These are phyloP conservation scores for Penicillium waksmanii DNA, from an alignment of 495 filamentous ascomycete genomes.

Conservation along the genomic window DNA sequence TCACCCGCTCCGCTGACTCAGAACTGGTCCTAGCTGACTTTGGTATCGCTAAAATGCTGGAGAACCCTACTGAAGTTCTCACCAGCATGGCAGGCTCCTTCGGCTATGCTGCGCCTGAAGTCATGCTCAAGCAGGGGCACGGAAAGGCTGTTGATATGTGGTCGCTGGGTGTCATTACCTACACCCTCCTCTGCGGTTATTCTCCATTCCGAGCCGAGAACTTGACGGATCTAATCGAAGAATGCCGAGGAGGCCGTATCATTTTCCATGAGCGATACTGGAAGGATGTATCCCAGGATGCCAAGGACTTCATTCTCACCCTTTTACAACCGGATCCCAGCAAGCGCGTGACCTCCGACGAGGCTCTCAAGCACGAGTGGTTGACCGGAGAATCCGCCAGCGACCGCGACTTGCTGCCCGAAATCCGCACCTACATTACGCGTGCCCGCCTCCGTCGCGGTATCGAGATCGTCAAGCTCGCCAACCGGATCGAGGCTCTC, in stretches of 20 bases:
- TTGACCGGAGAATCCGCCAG: constrained; percentile 87
- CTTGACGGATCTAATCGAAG: constrained; percentile 90
- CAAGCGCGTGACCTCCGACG: constrained; percentile 76
- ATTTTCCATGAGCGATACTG: constrained; percentile 99
- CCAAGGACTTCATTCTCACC: constrained; percentile 88
- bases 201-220: constrained; percentile 97
- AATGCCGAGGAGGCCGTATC: constrained; percentile 85
- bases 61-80: constrained; percentile 84
- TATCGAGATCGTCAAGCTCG: constrained; percentile 95
- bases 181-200: constrained; percentile 98
- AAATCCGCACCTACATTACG: constrained; percentile 93
- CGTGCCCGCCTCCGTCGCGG: constrained; percentile 87
- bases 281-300: constrained; percentile 95
- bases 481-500: constrained; percentile 95
- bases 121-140: constrained; percentile 97
- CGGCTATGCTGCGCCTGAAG: constrained; percentile 95
- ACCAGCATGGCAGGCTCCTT: constrained; percentile 99
- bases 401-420: constrained; percentile 94
- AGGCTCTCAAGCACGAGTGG: constrained; percentile 86
- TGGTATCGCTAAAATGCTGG: constrained; percentile 98
- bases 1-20: constrained; percentile 74
- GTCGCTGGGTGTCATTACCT: constrained; percentile 98
- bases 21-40: constrained; percentile 95
- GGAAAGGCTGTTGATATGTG: constrained; percentile 99
- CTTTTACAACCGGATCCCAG: constrained; percentile 80